Evolutionary conservation across 805 yeast genomes (phyloP).

Genomic region (Candida xiaguanensis): DNA sequence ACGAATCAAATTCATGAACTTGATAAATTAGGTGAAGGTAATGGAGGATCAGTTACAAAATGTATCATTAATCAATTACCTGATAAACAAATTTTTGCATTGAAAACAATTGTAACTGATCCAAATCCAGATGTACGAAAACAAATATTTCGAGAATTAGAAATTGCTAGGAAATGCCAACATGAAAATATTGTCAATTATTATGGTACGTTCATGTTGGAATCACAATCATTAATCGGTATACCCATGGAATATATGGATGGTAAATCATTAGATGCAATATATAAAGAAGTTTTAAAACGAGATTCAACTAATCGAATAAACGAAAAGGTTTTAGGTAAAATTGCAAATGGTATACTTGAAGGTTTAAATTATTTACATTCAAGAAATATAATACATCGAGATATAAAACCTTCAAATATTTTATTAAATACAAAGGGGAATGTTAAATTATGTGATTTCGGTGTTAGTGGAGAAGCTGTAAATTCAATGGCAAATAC

Average conservation of each 20-base stretch:
- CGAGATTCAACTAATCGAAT: slow-evolving; percentile 73
- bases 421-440: slow-evolving; percentile 74
- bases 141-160: slow-evolving; percentile 87
- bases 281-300: slow-evolving; percentile 71
- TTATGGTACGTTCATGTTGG: slow-evolving; percentile 86
- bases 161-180: slow-evolving; percentile 77
- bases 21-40: slow-evolving; percentile 85
- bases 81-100: slow-evolving; percentile 67
- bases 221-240: slow-evolving; percentile 73
- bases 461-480: slow-evolving; percentile 97
- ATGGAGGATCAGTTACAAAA: slow-evolving; percentile 85
- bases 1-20: slow-evolving; percentile 62
- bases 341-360: slow-evolving; percentile 81
- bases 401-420: slow-evolving; percentile 96
- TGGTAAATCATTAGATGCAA: slow-evolving; percentile 84
- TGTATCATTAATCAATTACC: slow-evolving; percentile 47
- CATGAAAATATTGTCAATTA: slow-evolving; percentile 86
- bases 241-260: slow-evolving; percentile 98
- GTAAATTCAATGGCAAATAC: slow-evolving; percentile 94
- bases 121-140: slow-evolving; percentile 84
- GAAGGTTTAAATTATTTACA: slow-evolving; percentile 85
- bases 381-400: slow-evolving; percentile 81
- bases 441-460: slow-evolving; percentile 89
- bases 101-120: slow-evolving; percentile 69
- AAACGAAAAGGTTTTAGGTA: slow-evolving; percentile 90